A percentile compares a stretch with the other conserved stretches of the same genome.
These are phyloP conservation scores for Trypanosoma vivax DNA, from an alignment of 208 protist species.

Conservation along the genomic window DNA sequence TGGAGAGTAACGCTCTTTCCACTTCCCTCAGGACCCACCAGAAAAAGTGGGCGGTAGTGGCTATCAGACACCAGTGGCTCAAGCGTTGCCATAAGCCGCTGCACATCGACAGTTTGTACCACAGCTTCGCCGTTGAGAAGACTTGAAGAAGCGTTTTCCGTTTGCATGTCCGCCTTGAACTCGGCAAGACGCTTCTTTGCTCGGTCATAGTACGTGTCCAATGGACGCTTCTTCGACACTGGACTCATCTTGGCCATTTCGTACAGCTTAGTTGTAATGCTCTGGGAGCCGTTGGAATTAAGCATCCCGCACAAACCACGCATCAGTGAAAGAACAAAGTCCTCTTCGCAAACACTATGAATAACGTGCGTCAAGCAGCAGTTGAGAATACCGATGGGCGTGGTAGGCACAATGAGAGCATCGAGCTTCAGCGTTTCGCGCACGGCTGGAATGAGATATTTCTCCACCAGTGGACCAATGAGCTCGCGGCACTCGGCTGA, in stretches of 20 bases:
- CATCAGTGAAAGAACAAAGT: constrained; percentile 69
- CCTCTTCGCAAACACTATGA: constrained; percentile 40
- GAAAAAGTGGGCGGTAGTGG: constrained; percentile 86
- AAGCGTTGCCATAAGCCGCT: constrained; percentile 77
- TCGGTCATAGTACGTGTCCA: constrained; percentile 82
- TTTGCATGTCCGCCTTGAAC: constrained; percentile 52
- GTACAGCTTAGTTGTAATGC: constrained; percentile 84
- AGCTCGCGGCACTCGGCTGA: constrained; percentile 27
- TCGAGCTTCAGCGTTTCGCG: constrained; percentile 53
- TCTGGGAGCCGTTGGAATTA: constrained; percentile 36
- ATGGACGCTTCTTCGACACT: constrained; percentile 59
- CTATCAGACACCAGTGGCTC: constrained; percentile 72
- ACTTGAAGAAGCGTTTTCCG: constrained; percentile 37
- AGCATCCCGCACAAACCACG: constrained; percentile 53
- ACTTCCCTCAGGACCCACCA: constrained; percentile 95
- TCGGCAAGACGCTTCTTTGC: constrained; percentile 44
- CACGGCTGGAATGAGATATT: constrained; percentile 79
- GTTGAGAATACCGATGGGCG: constrained; percentile 89
- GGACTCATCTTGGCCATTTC: constrained; percentile 68
- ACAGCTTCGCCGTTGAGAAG: constrained; percentile 60
- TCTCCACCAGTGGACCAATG: constrained; percentile 63
- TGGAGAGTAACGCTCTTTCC: constrained; percentile 92
- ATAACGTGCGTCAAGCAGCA: constrained; percentile 62
- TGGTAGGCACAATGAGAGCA: constrained; percentile 81
- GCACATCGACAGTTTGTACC: constrained; percentile 91